A percentile compares a stretch with the other conserved stretches of the same genome.
Evolutionary conservation across 2,329 filamentous ascomycete species (phyloP).

Genomic region (Hymenoscyphus occultus): DNA sequence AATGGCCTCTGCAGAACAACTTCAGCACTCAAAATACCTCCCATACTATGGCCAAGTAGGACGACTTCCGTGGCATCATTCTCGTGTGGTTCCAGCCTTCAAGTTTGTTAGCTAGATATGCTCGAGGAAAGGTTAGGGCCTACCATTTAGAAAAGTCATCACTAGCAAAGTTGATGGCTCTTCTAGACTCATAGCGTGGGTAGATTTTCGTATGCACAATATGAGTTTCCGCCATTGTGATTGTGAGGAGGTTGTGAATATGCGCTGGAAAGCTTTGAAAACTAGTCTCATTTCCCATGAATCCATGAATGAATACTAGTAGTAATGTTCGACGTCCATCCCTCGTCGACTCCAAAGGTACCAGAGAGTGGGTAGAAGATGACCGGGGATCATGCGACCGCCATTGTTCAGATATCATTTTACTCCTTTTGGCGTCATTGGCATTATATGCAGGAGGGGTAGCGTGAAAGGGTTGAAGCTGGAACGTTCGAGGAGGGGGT

Average conservation of each 20-base stretch:
- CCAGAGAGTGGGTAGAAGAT: conserved; percentile 36
- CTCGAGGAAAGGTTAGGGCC: conserved; percentile 20
- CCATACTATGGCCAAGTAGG: conserved; percentile 86
- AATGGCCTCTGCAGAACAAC: conserved; percentile 57
- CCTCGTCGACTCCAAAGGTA: conserved; percentile 32
- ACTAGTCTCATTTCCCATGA: conserved; percentile 83
- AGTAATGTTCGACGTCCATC: conserved; percentile 56
- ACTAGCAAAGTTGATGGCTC: conserved; percentile 67
- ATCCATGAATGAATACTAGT: conserved; percentile 83
- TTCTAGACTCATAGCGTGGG: conserved; percentile 74
- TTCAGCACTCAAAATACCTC: conserved; percentile 78
- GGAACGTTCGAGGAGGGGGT: conserved; percentile 29
- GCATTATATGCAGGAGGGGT: conserved; percentile 33
- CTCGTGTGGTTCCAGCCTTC: conserved; percentile 72
- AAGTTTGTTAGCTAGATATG: conserved; percentile 19
- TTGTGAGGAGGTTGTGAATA: conserved; percentile 71
- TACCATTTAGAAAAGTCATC: conserved; percentile 81
- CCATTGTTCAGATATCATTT: conserved; percentile 36
- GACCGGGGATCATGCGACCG: conserved; percentile 35
- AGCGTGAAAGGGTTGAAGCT: conserved; percentile 12
- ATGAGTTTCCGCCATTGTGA: conserved; percentile 67
- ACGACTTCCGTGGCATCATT: conserved; percentile 72
- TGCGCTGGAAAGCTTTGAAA: conserved; percentile 87
- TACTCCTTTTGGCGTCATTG: conserved; percentile 30
- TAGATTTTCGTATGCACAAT: conserved; percentile 85